Evolutionary conservation across 1,139 yeast species (phyloP), one percentile per base, ranked within the genome.

Genomic region (Suhomyces chickasaworum): DNA sequence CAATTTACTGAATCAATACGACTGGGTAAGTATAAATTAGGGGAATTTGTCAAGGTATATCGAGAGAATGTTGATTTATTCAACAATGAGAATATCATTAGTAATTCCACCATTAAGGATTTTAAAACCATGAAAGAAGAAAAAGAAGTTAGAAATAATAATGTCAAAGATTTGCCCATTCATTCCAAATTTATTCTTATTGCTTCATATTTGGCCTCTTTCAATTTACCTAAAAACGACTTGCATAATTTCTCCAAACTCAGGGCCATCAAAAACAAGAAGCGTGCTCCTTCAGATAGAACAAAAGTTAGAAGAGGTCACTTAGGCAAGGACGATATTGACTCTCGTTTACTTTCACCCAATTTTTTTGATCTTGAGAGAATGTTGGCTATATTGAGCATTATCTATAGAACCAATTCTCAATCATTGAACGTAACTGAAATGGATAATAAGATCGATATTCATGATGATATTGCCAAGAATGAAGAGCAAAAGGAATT

Each of bases 131-230:
- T 56, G 30, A 51, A 56, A 40, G 57, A 57, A 39, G 58, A 58
- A 13, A 70, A 65, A 42, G 49, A 49, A 25, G 41, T 42, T 17
- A 51, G 52, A 7, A 45, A 50, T 10, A 64, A 57, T 0, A 57
- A 61, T 30, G 59, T 61, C 1, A 59, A 58, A 29, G 81, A 75
- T 53, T 66, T 84, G 47, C 83, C 89, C 0, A 59, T 64, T 10
- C 74, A 77, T 46, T 77, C 88, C n/a, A 83, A 83, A 58, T 83
- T 71, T 55, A 66, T 86, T 3, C 64, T 86, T 20, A 72, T 86
- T 43, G 88, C 91, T 1, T 82, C 89, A 0, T 86, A 83, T 56
- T 67, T 86, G 45, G 90, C 91, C 0, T 84, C 91, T 1, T 83
- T 76, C 57, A 80, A 80, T 42, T 81, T 82, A 5, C 80, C 83